Evolutionary conservation across 2,329 filamentous ascomycete species (phyloP).

Genomic region (Seiridium cupressi): DNA sequence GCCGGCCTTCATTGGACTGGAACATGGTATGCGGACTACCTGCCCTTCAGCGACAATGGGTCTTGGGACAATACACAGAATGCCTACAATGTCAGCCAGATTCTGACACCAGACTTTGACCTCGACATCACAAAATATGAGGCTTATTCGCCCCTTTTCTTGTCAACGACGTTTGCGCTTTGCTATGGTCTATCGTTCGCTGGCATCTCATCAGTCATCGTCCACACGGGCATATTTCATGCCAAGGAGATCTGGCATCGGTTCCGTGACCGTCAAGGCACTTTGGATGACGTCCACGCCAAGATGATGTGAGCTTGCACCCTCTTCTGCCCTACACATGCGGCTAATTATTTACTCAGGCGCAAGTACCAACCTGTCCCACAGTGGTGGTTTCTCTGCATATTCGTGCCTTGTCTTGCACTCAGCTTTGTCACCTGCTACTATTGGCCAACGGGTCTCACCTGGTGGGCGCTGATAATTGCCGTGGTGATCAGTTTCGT

Average conservation of each 20-base stretch:
- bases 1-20: slow-evolving; percentile 27
- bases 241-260: slow-evolving; percentile 2
- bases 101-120: not conserved
- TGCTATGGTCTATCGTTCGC: slow-evolving; percentile 2
- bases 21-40: slow-evolving; percentile 16
- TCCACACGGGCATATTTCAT: not conserved
- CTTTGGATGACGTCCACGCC: not conserved
- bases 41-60: slow-evolving; percentile 3
- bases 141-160: not conserved
- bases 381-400: not conserved
- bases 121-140: not conserved
- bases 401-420: slow-evolving; percentile 1
- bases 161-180: not conserved
- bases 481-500: slow-evolving; percentile 56
- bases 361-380: not conserved
- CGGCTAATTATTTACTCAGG: not conserved
- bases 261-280: not conserved
- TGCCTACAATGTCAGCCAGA: slow-evolving; percentile 2
- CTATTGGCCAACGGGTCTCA: slow-evolving; percentile 53
- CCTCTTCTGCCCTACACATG: not conserved
- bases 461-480: slow-evolving; percentile 57
- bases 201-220: not conserved
- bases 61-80: slow-evolving; percentile 1
- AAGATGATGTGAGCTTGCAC: slow-evolving; percentile 1
- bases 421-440: slow-evolving; percentile 13